Evolutionary conservation across 345 rosid species (phyloP), one percentile per base, ranked within the genome.

Genomic region (Adansonia digitata): DNA sequence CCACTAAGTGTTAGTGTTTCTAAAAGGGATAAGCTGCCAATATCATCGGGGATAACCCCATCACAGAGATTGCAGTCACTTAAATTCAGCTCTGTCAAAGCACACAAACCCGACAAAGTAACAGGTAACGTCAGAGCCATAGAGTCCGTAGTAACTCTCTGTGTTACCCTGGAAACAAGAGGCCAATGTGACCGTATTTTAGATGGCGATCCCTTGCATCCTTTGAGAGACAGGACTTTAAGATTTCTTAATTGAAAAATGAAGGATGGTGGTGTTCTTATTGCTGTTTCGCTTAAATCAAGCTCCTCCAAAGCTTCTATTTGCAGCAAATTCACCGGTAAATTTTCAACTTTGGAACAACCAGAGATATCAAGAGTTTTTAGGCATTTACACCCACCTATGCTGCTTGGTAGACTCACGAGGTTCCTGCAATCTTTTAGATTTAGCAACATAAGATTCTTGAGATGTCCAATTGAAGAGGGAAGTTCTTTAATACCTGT

Each of bases 401-500:
- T 40, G 74, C 73, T 78, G 27, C 53, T 71, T 65, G 86, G 78
- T 64, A 85, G 77, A 53, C 7, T 24, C 64, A 29, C 68, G 34
- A 85, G 45, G 5, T 27, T 75, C 57, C 17, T 59, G 69, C 86
- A 81, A 31, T 75, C 15, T 24, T 5, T 29, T 52, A 85, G 42
- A 69, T 52, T 69, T 69, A 85, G 20, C 10, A 11, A 15, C 5
- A 2, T 64, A 52, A 85, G 84, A 5, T 17, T 63, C 4, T 64
- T 61, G 22, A 73, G 68, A 49, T 26, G 29, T 52, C 66, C 74
- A 53, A 83, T 46, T 31, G 79, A 71, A 51, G 75, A 78, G 0
- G 82, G 82, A 39, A 85, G 65, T 34, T 77, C 74, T 53, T 73
- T 40, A 37, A 85, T 77, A 14, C 72, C 75, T 1, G 81, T 77